Percentiles rank a stretch among this genome's conserved stretches.
phyloP scores from a whole-genome alignment of 352 stramenopile species.

The Phytophthora niederhauseri region DNA sequence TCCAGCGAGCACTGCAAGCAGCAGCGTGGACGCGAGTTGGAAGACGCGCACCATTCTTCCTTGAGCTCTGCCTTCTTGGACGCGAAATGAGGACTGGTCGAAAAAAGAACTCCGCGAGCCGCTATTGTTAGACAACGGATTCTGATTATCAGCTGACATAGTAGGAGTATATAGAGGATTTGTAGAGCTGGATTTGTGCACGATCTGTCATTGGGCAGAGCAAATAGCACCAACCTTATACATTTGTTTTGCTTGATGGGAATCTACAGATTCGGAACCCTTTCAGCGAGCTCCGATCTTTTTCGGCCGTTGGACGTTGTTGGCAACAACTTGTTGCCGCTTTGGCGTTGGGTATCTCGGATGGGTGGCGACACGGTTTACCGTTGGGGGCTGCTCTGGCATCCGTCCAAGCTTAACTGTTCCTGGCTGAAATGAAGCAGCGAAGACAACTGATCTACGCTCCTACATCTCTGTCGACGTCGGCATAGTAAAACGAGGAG shows the following conservation, averaged over 20 bases:
- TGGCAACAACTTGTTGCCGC: neutral
- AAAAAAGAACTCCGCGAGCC: slow-evolving; percentile 11
- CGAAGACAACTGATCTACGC: too few relatives aligned
- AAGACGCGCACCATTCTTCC: slow-evolving; percentile 19
- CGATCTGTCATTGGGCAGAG: neutral
- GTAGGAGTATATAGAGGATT: neutral
- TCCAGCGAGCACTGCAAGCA: slow-evolving; percentile 25
- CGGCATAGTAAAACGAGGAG: too few relatives aligned
- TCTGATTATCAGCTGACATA: neutral
- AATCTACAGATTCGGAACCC: neutral
- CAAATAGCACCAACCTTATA: neutral
- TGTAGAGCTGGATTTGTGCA: neutral
- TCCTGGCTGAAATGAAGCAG: too few relatives aligned
- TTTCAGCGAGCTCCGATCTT: neutral
- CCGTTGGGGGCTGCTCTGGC: too few relatives aligned
- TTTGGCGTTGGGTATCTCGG: too few relatives aligned
- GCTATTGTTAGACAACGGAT: neutral
- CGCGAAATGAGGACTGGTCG: slow-evolving; percentile 8
- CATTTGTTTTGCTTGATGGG: neutral
- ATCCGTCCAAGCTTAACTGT: too few relatives aligned
- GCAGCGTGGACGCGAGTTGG: slow-evolving; percentile 17
- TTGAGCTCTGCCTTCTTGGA: neutral
- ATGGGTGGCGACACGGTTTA: too few relatives aligned
- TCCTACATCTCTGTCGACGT: too few relatives aligned
- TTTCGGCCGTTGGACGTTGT: neutral